Evolutionary conservation across 345 rosid genomes (phyloP).

Genomic region (Bruguiera sexangula): DNA sequence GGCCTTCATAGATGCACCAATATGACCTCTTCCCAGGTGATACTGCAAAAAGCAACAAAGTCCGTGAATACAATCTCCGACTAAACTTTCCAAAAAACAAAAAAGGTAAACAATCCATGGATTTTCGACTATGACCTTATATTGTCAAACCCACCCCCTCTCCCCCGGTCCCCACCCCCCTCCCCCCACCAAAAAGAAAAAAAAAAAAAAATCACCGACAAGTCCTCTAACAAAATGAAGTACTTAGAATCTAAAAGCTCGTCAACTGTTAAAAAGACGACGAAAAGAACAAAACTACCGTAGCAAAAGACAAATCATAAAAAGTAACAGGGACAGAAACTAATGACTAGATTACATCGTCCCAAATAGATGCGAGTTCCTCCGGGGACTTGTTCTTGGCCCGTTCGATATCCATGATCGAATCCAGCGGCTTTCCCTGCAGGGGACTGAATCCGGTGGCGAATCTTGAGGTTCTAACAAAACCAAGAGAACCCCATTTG

Average conservation of each 20-base stretch:
- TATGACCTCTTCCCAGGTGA: conserved; percentile 89
- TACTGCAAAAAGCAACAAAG: conserved; percentile 39
- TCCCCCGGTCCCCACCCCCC: no score
- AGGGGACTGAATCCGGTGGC: conserved; percentile 83
- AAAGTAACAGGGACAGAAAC: neutral
- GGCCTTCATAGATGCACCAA: conserved; percentile 69
- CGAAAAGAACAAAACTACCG: neutral
- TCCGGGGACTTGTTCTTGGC: conserved; percentile 62
- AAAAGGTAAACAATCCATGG: no score
- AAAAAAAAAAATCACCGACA: no score
- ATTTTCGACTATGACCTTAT: neutral
- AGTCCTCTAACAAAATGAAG: no score
- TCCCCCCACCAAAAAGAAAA: no score
- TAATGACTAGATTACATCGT: conserved; percentile 47
- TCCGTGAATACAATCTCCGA: no score
- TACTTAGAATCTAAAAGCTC: neutral
- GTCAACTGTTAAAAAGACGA: neutral
- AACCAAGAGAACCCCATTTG: conserved; percentile 73
- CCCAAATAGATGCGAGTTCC: conserved; percentile 83
- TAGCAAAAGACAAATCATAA: neutral
- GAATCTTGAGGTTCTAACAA: conserved; percentile 60
- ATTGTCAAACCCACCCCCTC: no score
- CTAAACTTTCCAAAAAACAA: no score
- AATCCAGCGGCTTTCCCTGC: conserved; percentile 77
- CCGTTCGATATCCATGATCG: conserved; percentile 76